Conservation (phyloP, 345 rosid genomes). For the Hevea brasiliensis region DNA sequence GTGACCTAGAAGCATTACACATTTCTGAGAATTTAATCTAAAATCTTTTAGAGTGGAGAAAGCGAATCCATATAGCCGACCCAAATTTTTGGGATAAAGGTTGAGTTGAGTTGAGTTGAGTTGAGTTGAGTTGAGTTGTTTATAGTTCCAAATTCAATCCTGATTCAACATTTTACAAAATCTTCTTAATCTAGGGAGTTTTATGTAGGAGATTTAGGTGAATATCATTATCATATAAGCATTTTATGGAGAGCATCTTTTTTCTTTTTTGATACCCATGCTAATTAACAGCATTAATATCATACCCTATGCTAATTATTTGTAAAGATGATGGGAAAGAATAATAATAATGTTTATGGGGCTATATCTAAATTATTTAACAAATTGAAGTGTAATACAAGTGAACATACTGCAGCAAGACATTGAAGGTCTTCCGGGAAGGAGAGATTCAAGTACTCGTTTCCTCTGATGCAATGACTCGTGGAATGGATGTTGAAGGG, state of each 20-base stretch:
- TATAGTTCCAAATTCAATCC: background rate
- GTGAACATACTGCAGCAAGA: conserved; percentile 57
- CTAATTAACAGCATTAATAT: background rate
- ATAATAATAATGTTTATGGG: background rate
- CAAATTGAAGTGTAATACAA: conserved; percentile 6
- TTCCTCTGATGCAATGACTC: conserved; percentile 92
- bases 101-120: no score
- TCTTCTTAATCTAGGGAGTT: background rate
- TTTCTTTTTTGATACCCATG: background rate
- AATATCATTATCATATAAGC: background rate
- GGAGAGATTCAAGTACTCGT: conserved; percentile 89
- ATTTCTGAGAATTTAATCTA: no score
- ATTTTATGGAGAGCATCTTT: background rate
- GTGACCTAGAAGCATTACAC: no score
- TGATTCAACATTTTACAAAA: background rate
- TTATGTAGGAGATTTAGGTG: background rate
- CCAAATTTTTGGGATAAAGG: no score
- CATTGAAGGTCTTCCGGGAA: conserved; percentile 70
- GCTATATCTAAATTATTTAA: background rate
- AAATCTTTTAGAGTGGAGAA: no score
- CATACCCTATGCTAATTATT: no score
- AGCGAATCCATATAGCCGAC: no score
- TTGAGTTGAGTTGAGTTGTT: no score
- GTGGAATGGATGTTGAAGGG: conserved; percentile 96
- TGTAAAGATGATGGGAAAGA: background rate